Evolutionary conservation across 2,329 filamentous ascomycete genomes (phyloP), one percentile per base, ranked within the genome.

Genomic region (Colletotrichum echinochloae): DNA sequence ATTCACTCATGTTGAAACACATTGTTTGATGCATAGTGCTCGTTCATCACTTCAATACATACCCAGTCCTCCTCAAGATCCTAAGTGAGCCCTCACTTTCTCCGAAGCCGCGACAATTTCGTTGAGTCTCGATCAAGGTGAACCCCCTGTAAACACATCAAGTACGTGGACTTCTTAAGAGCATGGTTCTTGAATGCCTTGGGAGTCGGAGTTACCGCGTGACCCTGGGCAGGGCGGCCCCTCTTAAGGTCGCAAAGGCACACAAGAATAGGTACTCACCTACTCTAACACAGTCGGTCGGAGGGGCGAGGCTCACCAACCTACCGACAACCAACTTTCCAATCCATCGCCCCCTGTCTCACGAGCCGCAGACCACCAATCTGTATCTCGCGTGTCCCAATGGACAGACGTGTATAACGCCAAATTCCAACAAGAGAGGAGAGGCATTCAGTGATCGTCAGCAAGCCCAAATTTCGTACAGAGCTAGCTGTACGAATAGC

Each of bases 331-430:
- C 41, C n/a, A 23, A 49, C 18, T 33, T 20, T n/a, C 44, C 44
- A 60, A 28, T 23, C 2, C n/a, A 20, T 37, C n/a, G 9, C 23
- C 23, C 41, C 57, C 57, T 60, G 30, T 60, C 30, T 37, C 59
- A 60, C 44, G 49, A 60, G 44, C 30, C 5, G 44, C 20, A 49
- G 59, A 60, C 51, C 59, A 49, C 23, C 18, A 39, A 49, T 60
- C 20, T 48, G 30, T 16, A 37, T 49, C 16, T 23, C 23, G n/a
- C 44, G 5, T 35, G 20, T 11, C 28, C 30, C 57, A 49, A 28
- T 44, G 14, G 30, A 60, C 30, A 23, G 41, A n/a, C 62, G 30
- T n/a, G n/a, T 54, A 33, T 20, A 39, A 33, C 20, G 41, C 54
- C 62, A 51, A 30, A 37, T 44, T 44, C 26, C 55, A n/a, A n/a